Percentiles rank a stretch among this genome's conserved stretches.
These are phyloP conservation scores for Chlamydomonas schloesseri DNA, from an alignment of 139 green algal genomes.

Conservation along the genomic window DNA sequence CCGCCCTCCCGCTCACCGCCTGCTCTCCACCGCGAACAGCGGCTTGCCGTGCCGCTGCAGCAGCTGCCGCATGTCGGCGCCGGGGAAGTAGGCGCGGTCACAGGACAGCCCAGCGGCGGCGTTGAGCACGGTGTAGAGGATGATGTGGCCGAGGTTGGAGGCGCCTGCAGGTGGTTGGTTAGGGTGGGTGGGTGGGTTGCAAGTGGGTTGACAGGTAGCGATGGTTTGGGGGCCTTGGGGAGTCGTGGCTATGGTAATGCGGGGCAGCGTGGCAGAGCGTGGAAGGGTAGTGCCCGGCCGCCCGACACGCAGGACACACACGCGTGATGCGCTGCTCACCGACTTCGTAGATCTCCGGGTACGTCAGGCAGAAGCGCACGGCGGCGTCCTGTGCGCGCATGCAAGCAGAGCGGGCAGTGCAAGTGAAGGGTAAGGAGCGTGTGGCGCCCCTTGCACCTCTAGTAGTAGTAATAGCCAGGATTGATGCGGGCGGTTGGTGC, in stretches of 20 bases:
- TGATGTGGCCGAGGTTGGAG: conserved; percentile 84
- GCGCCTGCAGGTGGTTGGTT: conserved; percentile 35
- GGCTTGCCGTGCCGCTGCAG: conserved; percentile 60
- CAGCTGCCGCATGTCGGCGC: conserved; percentile 40
- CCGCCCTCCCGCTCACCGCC: conserved; percentile 38
- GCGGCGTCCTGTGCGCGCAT: conserved; percentile 11
- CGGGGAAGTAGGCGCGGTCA: conserved; percentile 80
- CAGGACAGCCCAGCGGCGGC: conserved; percentile 69
- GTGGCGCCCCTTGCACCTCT: no score
- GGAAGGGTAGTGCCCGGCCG: no score
- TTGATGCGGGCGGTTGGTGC: no score
- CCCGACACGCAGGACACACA: no score
- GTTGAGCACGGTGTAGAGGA: conserved; percentile 82
- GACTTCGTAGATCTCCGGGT: conserved; percentile 60
- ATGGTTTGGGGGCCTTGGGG: no score
- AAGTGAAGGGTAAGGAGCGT: no score
- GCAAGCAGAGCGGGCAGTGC: no score
- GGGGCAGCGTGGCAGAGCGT: no score
- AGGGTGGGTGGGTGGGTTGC: not conserved
- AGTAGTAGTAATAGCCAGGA: no score
- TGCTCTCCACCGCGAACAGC: conserved; percentile 74
- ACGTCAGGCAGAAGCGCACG: conserved; percentile 82
- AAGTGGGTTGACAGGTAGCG: no score
- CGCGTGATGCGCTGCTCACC: no score
- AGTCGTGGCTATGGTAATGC: no score